A percentile compares a stretch with the other conserved stretches of the same genome.
phyloP scores from a whole-genome alignment of 1,284 basidiomycete genomes.

The Inonotus hispidus region DNA sequence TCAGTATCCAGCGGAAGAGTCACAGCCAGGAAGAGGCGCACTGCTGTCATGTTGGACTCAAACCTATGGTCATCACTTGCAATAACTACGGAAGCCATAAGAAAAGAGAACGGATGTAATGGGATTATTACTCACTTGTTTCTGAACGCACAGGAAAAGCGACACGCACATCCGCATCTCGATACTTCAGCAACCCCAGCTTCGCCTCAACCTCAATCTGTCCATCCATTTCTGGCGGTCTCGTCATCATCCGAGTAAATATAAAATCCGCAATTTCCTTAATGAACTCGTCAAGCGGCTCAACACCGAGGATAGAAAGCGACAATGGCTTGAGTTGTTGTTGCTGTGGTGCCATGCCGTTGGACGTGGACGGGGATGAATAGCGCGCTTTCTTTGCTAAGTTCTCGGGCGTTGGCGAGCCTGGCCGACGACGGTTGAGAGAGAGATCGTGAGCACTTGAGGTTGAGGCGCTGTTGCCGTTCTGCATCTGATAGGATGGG shows the following conservation, averaged over 20 bases:
- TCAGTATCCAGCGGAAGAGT: conserved; percentile 18
- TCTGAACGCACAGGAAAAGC: conserved; percentile 78
- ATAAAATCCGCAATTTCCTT: conserved; percentile 89
- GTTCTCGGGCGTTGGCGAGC: conserved; percentile 8
- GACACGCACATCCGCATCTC: conserved; percentile 50
- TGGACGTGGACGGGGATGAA: conserved; percentile 35
- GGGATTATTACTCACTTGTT: conserved; percentile 62
- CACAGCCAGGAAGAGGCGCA: conserved; percentile 37
- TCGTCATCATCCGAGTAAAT: conserved; percentile 57
- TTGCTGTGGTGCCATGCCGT: conserved; percentile 19
- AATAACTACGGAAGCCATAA: conserved; percentile 34
- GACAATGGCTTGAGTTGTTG: conserved; percentile 48
- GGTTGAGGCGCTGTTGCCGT: not conserved
- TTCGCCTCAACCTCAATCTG: conserved; percentile 88
- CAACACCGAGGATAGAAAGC: conserved; percentile 86
- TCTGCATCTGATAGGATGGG: not conserved
- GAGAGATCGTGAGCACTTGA: not conserved
- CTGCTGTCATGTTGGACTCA: conserved; percentile 87
- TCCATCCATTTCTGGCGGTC: conserved; percentile 35
- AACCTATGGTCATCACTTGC: conserved; percentile 67
- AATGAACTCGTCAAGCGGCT: conserved; percentile 93
- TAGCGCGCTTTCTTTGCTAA: conserved; percentile 12
- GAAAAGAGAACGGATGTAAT: conserved; percentile 13
- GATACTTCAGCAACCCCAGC: conserved; percentile 76
- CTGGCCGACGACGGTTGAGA: not conserved